Conservation (phyloP, 306 rosid species). For the Pachyrhizus erosus region DNA sequence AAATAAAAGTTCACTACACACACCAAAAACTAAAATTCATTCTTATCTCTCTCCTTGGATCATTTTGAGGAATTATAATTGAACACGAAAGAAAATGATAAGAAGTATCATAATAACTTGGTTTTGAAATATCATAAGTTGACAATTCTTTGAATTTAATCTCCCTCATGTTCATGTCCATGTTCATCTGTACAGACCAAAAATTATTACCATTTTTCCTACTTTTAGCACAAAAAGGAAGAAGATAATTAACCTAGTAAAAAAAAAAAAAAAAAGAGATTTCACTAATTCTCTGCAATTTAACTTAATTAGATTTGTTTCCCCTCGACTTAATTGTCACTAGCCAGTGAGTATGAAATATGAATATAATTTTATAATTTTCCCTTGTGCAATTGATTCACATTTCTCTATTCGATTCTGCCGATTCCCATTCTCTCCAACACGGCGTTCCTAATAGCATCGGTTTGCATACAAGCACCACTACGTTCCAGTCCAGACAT, state of each 20-base stretch:
- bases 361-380: neutral
- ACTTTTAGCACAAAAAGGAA: neutral
- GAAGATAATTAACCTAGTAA: neutral
- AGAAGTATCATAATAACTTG: neutral
- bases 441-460: constrained; percentile 65
- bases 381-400: neutral
- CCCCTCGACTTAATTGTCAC: neutral
- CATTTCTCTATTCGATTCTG: constrained; percentile 54
- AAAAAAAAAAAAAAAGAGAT: constrained; percentile 18
- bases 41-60: too few relatives aligned
- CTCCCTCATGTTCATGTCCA: constrained; percentile 43
- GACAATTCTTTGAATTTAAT: neutral
- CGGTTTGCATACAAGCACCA: constrained; percentile 63
- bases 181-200: constrained; percentile 53
- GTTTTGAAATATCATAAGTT: neutral
- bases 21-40: too few relatives aligned
- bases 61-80: too few relatives aligned
- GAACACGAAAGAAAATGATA: too few relatives aligned
- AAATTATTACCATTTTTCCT: constrained; percentile 43
- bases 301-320: too few relatives aligned
- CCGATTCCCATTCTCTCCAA: constrained; percentile 64
- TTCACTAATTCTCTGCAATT: neutral
- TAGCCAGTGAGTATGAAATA: neutral
- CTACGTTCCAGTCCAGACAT: constrained; percentile 77
- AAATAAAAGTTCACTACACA: too few relatives aligned